These are phyloP conservation scores for Populus euphratica DNA, from an alignment of 345 rosid genomes.

Conservation along the genomic window DNA sequence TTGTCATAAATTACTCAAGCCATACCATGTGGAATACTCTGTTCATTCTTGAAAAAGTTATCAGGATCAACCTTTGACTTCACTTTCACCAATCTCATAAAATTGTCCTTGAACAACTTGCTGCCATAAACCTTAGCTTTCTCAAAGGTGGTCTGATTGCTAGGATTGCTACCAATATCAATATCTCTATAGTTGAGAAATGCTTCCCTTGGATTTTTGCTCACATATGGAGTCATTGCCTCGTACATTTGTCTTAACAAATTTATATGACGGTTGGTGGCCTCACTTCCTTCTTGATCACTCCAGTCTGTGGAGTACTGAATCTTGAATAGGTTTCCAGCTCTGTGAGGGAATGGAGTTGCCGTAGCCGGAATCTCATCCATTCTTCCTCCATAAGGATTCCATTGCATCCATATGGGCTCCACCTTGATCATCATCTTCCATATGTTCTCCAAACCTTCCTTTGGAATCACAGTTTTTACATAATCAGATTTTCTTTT, in stretches of 20 bases:
- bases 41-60: slow-evolving; percentile 10
- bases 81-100: neutral
- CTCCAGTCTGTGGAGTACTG: slow-evolving; percentile 6
- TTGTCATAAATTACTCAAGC: neutral
- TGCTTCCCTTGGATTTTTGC: neutral
- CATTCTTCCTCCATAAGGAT: slow-evolving; percentile 21
- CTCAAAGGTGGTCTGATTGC: neutral
- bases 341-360: slow-evolving; percentile 15
- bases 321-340: slow-evolving; percentile 12
- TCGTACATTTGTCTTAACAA: neutral
- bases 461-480: neutral
- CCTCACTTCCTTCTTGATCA: neutral
- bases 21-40: neutral
- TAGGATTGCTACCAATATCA: neutral
- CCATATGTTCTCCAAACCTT: slow-evolving; percentile 4
- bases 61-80: slow-evolving; percentile 3
- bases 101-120: neutral
- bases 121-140: slow-evolving; percentile 1
- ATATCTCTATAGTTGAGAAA: slow-evolving; percentile 2
- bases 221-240: neutral
- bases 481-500: slow-evolving; percentile 11
- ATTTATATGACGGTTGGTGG: neutral
- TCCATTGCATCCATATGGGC: neutral
- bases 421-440: neutral
- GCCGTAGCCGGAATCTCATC: neutral